Percentiles rank a stretch among this genome's conserved stretches.
Evolutionary conservation across 2,329 filamentous ascomycete genomes (phyloP).

Genomic region (Elsinoe fawcettii): DNA sequence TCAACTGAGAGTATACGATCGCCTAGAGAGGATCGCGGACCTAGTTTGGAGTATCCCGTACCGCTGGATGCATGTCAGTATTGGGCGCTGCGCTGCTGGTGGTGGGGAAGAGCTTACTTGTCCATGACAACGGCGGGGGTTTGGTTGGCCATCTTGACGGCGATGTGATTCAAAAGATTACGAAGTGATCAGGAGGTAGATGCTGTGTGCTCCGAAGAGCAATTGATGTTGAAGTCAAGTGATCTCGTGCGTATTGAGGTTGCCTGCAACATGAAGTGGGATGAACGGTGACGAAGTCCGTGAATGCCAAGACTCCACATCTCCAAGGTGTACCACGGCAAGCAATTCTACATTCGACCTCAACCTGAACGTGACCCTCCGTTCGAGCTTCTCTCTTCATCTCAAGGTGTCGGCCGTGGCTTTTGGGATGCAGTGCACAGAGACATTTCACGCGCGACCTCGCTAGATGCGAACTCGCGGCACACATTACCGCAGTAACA

Average conservation of each 20-base stretch:
- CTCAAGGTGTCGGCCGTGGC: no score
- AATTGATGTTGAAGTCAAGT: neutral
- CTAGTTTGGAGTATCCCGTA: constrained; percentile 98
- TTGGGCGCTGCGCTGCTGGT: constrained; percentile 18
- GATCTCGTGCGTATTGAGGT: neutral
- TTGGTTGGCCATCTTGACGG: constrained; percentile 77
- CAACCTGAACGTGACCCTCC: no score
- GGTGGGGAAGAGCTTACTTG: constrained; percentile 67
- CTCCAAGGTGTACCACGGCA: neutral
- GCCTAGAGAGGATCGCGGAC: constrained; percentile 46
- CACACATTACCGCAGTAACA: no score
- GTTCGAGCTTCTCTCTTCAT: no score
- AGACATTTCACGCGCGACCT: no score
- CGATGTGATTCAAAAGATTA: neutral
- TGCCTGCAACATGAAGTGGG: constrained; percentile 8
- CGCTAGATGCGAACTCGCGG: no score
- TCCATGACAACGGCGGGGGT: constrained; percentile 99
- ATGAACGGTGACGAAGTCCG: constrained; percentile 7
- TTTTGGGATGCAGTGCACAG: no score
- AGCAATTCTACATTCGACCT: neutral
- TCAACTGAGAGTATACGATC: constrained; percentile 21
- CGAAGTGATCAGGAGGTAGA: neutral
- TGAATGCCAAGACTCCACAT: neutral
- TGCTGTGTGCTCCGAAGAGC: neutral
- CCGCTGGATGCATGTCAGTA: constrained; percentile 56